A percentile compares a stretch with the other conserved stretches of the same genome.
phyloP scores from a whole-genome alignment of 345 rosid species.

The Arabidopsis arenosa region DNA sequence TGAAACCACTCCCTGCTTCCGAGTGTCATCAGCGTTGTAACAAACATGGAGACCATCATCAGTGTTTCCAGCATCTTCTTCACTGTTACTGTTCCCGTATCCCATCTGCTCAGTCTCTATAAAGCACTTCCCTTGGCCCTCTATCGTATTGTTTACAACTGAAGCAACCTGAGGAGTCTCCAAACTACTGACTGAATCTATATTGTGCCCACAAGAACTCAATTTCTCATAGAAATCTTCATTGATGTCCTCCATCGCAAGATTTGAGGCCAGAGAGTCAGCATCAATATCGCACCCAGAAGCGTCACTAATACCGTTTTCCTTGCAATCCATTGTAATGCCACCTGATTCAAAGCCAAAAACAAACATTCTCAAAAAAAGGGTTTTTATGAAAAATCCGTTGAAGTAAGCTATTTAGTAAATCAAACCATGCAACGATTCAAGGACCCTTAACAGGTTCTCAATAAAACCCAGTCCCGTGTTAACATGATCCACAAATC shows the following conservation, averaged over 20 bases:
- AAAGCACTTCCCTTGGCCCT: constrained; percentile 1
- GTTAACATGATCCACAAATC: constrained; percentile 31
- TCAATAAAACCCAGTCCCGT: constrained; percentile 47
- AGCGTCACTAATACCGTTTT: constrained; percentile 26
- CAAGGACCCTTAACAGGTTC: constrained; percentile 31
- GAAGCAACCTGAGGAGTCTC: constrained; percentile 31
- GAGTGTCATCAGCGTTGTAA: constrained; percentile 18
- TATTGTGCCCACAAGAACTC: constrained; percentile 25
- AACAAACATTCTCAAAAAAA: constrained; percentile 27
- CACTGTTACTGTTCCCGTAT: constrained; percentile 21
- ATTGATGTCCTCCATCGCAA: constrained; percentile 24
- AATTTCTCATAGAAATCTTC: constrained; percentile 32
- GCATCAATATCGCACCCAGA: constrained; percentile 42
- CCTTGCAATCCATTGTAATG: constrained; percentile 39
- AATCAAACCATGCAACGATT: constrained; percentile 29
- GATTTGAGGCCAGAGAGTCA: constrained; percentile 30
- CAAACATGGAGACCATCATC: constrained; percentile 27
- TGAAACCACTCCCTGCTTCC: constrained; percentile 27
- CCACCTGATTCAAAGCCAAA: constrained; percentile 26
- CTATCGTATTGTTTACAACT: constrained; percentile 22
- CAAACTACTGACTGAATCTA: constrained; percentile 10
- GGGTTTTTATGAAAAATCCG: constrained; percentile 22
- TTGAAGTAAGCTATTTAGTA: constrained; percentile 37
- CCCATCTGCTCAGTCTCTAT: constrained; percentile 36
- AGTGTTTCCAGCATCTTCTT: constrained; percentile 18